Percentiles rank a stretch among this genome's conserved stretches.
phyloP scores from a whole-genome alignment of 305 asterid genomes.

The Fraxinus dipetala region DNA sequence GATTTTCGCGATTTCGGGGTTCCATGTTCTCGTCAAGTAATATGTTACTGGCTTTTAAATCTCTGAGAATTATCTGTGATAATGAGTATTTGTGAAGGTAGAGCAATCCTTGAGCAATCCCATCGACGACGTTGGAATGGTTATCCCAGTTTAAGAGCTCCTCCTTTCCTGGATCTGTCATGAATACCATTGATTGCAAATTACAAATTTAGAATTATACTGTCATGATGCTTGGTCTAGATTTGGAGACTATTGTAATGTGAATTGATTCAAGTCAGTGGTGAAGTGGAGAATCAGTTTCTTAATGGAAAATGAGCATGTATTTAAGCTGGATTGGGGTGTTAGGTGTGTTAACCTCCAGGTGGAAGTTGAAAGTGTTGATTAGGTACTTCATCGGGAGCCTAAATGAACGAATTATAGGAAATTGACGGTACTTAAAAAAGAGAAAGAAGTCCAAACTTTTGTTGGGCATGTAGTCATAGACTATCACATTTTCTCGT shows the following conservation, averaged over 20 bases:
- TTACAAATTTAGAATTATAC: too few species aligned
- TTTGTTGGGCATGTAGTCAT: too few species aligned
- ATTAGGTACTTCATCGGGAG: background rate
- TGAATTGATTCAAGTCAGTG: too few species aligned
- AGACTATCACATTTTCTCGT: too few species aligned
- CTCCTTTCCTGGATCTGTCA: constrained; percentile 26
- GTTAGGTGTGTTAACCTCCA: too few species aligned
- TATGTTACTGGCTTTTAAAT: constrained; percentile 40
- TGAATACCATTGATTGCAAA: background rate
- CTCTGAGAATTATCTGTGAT: constrained; percentile 34
- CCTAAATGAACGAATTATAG: background rate
- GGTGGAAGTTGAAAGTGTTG: too few species aligned
- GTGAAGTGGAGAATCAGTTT: too few species aligned
- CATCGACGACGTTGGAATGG: constrained; percentile 38
- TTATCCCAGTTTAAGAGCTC: constrained; percentile 32
- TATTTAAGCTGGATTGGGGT: too few species aligned
- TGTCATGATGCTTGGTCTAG: too few species aligned
- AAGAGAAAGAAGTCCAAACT: constrained; percentile 30
- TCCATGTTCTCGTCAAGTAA: constrained; percentile 36
- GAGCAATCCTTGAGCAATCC: constrained; percentile 47
- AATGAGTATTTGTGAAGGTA: constrained; percentile 49
- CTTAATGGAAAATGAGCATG: too few species aligned
- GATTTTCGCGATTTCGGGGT: constrained; percentile 45
- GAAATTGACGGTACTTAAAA: constrained; percentile 24
- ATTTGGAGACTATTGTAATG: too few species aligned